Evolutionary conservation across 2,329 filamentous ascomycete species (phyloP).

Genomic region (Phialophora verrucosa): DNA sequence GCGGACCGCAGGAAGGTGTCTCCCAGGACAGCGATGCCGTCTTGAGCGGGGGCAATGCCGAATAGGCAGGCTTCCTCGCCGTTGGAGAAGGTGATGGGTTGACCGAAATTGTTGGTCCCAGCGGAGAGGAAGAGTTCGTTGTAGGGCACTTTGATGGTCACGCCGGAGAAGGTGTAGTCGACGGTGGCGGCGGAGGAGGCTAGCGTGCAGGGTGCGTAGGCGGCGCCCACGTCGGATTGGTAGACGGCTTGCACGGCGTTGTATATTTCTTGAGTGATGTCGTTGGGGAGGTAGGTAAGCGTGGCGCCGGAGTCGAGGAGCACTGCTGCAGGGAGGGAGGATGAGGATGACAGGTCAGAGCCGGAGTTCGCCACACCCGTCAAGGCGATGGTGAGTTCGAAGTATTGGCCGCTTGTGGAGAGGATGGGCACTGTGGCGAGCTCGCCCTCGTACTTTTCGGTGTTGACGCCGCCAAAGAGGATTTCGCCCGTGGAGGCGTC

Average conservation of each 20-base stretch:
- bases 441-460: slow-evolving; percentile 65
- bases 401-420: slow-evolving; percentile 55
- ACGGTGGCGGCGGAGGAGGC: slow-evolving; percentile 57
- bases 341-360: slow-evolving; percentile 31
- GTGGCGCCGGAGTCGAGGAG: slow-evolving; percentile 74
- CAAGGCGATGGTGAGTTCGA: slow-evolving; percentile 72
- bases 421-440: slow-evolving; percentile 73
- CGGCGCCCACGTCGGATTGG: slow-evolving; percentile 57
- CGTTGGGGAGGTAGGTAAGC: slow-evolving; percentile 69
- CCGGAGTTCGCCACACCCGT: slow-evolving; percentile 58
- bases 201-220: slow-evolving; percentile 60
- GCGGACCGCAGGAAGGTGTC: slow-evolving; percentile 68
- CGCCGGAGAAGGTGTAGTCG: slow-evolving; percentile 63
- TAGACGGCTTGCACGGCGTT: slow-evolving; percentile 65
- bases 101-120: slow-evolving; percentile 48
- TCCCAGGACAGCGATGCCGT: slow-evolving; percentile 59
- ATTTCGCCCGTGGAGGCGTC: slow-evolving; percentile 69
- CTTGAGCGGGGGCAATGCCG: slow-evolving; percentile 58
- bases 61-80: slow-evolving; percentile 50
- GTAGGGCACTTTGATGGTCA: slow-evolving; percentile 61
- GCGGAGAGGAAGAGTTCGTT: slow-evolving; percentile 62
- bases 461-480: slow-evolving; percentile 77
- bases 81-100: slow-evolving; percentile 45
- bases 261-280: slow-evolving; percentile 59
- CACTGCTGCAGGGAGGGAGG: slow-evolving; percentile 59